Evolutionary conservation across 805 yeast genomes (phyloP), one percentile per base, ranked within the genome.

Genomic region (Saitoella complicata): DNA sequence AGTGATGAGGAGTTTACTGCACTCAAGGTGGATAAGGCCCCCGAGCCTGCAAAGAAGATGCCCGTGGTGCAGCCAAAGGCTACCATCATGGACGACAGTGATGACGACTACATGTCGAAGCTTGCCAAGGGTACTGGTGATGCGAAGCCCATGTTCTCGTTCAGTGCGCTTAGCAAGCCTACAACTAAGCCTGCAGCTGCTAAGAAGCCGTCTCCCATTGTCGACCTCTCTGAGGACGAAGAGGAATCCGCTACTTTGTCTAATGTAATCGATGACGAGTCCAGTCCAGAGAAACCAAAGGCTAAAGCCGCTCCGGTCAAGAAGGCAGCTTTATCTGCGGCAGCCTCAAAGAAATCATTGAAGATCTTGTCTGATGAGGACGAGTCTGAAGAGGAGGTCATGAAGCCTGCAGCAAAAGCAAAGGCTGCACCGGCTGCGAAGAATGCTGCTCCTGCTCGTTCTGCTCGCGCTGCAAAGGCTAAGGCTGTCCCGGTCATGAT

Each of bases 151-250:
- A 43, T 34, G 21, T 44, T 39, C 36, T 45, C 43, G 37, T 33
- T 42, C 32, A 46, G 43, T 41, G 41, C 45, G 11, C 13, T 13
- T 37, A 32, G 44, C 9, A 41, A 29, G 31, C 40, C 48, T 10
- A 44, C 31, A 38, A n/a, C 46, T 9, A 33, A 7, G 41, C 38
- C 43, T 4, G 34, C 38, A 6, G 41, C 42, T 10, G 37, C 42
- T 31, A 39, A 43, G 31, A 42, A 36, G 21, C 40, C 39, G 37
- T 35, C 46, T 9, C 48, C 53, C 29, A 53, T 55, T 35, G 50
- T 57, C 7, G 55, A 57, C 21, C 21, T 21, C 4, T 21, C 21
- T 21, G 21, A 21, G 21, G 21, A 21, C 21, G 21, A 21, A 21
- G 21, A 21, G 21, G 21, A 21, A 21, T 21, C 21, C 4, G 21